A percentile compares a stretch with the other conserved stretches of the same genome.
These are phyloP conservation scores for Chaetoceros muelleri DNA, from an alignment of 108 stramenopile genomes.

Conservation along the genomic window DNA sequence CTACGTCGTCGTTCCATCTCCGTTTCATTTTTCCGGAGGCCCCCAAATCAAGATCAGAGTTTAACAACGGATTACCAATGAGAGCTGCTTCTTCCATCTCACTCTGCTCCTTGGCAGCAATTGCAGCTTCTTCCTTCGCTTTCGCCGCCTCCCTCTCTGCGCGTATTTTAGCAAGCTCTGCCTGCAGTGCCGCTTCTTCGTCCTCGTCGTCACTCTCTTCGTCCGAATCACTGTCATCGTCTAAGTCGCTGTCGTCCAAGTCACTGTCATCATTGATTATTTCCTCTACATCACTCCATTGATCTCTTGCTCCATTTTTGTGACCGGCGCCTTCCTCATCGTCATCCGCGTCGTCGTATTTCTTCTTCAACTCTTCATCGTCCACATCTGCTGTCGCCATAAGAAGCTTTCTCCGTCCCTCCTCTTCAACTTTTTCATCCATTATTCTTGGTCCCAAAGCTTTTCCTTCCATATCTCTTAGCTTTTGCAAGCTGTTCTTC, in stretches of 20 bases:
- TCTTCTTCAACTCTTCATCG: constrained; percentile 35
- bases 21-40: constrained; percentile 58
- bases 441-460: constrained; percentile 13
- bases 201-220: constrained; percentile 83
- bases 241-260: constrained; percentile 41
- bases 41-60: constrained; percentile 13
- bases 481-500: background rate
- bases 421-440: constrained; percentile 45
- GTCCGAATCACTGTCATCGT: constrained; percentile 34
- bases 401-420: constrained; percentile 51
- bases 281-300: constrained; percentile 20
- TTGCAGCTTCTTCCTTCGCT: constrained; percentile 63
- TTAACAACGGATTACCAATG: constrained; percentile 79
- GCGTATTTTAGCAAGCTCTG: constrained; percentile 86
- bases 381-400: constrained; percentile 76
- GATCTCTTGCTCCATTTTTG: constrained; percentile 41
- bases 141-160: constrained; percentile 77
- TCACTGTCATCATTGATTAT: constrained; percentile 36
- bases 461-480: constrained; percentile 21
- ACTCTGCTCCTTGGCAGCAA: constrained; percentile 51
- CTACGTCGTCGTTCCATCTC: constrained; percentile 96
- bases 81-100: constrained; percentile 79
- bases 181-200: constrained; percentile 84
- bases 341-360: constrained; percentile 51
- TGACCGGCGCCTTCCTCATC: constrained; percentile 26